These are phyloP conservation scores for Podospora fimiseda DNA, from an alignment of 495 filamentous ascomycete genomes.

Conservation along the genomic window DNA sequence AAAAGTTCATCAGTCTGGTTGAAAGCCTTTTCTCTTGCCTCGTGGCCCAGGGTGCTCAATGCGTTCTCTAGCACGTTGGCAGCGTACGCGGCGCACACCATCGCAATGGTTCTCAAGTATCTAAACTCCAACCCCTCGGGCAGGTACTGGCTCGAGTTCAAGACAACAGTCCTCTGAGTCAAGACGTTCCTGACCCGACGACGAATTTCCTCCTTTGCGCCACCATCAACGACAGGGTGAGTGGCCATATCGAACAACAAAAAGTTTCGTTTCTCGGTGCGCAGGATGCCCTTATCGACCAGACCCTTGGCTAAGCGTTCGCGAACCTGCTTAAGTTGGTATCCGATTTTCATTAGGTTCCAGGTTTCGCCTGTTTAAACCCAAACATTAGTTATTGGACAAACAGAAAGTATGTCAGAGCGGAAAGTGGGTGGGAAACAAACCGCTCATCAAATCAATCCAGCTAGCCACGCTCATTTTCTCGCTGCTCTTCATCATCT, in stretches of 20 bases:
- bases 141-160: slow-evolving; percentile 74
- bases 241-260: slow-evolving; percentile 99
- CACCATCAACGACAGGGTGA: slow-evolving; percentile 94
- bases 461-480: slow-evolving; percentile 99
- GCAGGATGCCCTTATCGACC: slow-evolving; percentile 96
- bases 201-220: slow-evolving; percentile 95
- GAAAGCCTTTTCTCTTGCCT: slow-evolving; percentile 87
- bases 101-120: slow-evolving; percentile 81
- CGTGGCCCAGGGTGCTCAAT: slow-evolving; percentile 86
- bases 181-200: slow-evolving; percentile 86
- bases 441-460: slow-evolving; percentile 98
- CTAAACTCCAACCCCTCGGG: slow-evolving; percentile 92
- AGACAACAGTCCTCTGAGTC: slow-evolving; percentile 87
- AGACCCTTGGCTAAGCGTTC: slow-evolving; percentile 97
- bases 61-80: slow-evolving; percentile 98
- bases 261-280: slow-evolving; percentile 98
- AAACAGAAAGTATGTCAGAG: neutral
- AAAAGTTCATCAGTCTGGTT: slow-evolving; percentile 94
- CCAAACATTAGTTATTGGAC: slow-evolving; percentile 1
- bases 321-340: slow-evolving; percentile 97
- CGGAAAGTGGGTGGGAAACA: neutral
- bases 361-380: slow-evolving; percentile 78
- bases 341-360: slow-evolving; percentile 99
- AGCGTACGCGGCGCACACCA: slow-evolving; percentile 97
- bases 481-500: slow-evolving; percentile 99